These are phyloP conservation scores for Chlamydomonas incerta DNA, from an alignment of 139 green algal species.

Conservation along the genomic window DNA sequence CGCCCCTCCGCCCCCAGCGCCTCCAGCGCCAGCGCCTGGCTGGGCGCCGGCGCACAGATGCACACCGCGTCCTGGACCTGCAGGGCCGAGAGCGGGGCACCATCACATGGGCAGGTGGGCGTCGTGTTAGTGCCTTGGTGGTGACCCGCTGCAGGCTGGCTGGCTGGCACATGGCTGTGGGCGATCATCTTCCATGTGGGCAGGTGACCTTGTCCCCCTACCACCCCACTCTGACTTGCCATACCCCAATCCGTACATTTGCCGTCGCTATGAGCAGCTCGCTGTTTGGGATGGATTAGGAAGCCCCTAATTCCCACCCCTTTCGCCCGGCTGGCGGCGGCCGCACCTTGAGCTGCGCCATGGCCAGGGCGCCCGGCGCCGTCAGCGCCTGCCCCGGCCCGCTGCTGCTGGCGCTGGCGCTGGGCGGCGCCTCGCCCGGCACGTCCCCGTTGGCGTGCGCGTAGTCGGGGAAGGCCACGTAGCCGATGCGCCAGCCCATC, in stretches of 20 bases:
- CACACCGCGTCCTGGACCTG: slow-evolving; percentile 91
- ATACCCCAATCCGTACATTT: too few relatives aligned
- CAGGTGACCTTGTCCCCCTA: too few relatives aligned
- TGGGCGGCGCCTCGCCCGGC: background rate
- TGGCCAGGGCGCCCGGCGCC: slow-evolving; percentile 14
- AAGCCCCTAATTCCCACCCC: too few relatives aligned
- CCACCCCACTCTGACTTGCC: too few relatives aligned
- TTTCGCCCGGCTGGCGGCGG: too few relatives aligned
- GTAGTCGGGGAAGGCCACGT: slow-evolving; percentile 75
- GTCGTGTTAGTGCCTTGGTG: too few relatives aligned
- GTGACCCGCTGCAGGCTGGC: background rate
- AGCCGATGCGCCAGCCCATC: slow-evolving; percentile 93
- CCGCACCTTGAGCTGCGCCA: slow-evolving; percentile 45
- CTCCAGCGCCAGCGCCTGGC: slow-evolving; percentile 80
- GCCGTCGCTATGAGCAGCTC: too few relatives aligned
- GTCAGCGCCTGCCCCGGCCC: background rate
- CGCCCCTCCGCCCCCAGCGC: slow-evolving; percentile 62
- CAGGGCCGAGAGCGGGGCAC: background rate
- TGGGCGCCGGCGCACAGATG: slow-evolving; percentile 87
- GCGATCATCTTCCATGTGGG: too few relatives aligned
- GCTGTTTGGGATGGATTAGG: too few relatives aligned
- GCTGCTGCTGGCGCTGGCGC: background rate
- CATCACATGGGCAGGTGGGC: too few relatives aligned
- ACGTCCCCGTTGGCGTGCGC: slow-evolving; percentile 25
- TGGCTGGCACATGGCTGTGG: background rate